phyloP scores from a whole-genome alignment of 2,329 filamentous ascomycete species.

The Trichoderma sp. region DNA sequence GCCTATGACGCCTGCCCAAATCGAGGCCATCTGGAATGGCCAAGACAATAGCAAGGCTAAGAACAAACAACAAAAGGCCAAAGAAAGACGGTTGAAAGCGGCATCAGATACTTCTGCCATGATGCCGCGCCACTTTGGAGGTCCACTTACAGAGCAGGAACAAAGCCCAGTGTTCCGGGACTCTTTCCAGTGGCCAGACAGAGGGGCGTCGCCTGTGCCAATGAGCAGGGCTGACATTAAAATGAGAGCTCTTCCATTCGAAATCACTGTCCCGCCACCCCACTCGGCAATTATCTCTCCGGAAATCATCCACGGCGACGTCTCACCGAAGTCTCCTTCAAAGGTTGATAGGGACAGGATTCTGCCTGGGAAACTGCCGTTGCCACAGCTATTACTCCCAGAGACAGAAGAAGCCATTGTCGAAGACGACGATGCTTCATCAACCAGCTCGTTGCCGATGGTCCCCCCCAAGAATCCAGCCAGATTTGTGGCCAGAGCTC shows the following conservation, averaged over 20 bases:
- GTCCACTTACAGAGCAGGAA: not conserved
- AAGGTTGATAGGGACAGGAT: slow-evolving; percentile 10
- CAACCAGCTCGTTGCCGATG: not conserved
- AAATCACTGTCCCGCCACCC: slow-evolving; percentile 16
- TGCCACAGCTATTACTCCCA: not conserved
- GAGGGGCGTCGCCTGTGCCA: not conserved
- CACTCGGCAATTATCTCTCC: slow-evolving; percentile 1
- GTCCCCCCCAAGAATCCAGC: slow-evolving; percentile 26
- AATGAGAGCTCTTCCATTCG: slow-evolving; percentile 15
- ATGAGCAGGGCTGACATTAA: slow-evolving; percentile 11
- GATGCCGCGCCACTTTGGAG: not conserved
- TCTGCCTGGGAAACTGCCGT: not conserved
- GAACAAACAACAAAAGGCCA: not conserved
- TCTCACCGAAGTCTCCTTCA: slow-evolving; percentile 12
- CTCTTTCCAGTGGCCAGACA: slow-evolving; percentile 12
- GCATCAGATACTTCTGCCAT: slow-evolving; percentile 8
- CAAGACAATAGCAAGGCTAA: slow-evolving; percentile 11
- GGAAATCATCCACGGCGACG: slow-evolving; percentile 14
- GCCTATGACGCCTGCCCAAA: slow-evolving; percentile 48
- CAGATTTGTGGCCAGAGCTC: slow-evolving; percentile 18
- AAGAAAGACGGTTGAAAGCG: slow-evolving; percentile 13
- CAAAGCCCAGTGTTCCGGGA: slow-evolving; percentile 4
- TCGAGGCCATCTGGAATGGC: slow-evolving; percentile 37
- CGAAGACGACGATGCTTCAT: slow-evolving; percentile 16
- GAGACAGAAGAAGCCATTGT: not conserved